phyloP scores from a whole-genome alignment of 176 grass and related monocot genomes.

The Puccinellia tenuiflora region DNA sequence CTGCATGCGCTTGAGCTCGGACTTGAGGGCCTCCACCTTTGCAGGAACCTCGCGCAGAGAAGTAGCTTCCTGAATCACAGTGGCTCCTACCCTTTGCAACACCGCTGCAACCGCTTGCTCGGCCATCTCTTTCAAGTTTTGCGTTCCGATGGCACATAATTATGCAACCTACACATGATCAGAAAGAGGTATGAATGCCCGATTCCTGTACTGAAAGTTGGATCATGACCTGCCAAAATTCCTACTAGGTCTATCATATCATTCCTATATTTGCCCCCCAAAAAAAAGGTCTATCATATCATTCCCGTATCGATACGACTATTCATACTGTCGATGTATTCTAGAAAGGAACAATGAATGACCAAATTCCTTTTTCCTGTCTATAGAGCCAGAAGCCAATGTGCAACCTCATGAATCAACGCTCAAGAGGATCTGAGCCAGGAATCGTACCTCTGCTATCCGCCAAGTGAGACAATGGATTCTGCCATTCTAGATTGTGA shows the following conservation, averaged over 20 bases:
- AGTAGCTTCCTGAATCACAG: neutral
- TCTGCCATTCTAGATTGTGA: neutral
- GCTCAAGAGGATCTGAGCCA: neutral
- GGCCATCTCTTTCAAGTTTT: neutral
- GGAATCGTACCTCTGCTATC: neutral
- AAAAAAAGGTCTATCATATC: neutral
- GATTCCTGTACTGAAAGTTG: neutral
- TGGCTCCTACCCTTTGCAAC: neutral
- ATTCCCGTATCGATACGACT: neutral
- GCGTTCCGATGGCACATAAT: neutral
- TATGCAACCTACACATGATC: neutral
- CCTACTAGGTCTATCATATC: no score
- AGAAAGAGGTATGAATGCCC: neutral
- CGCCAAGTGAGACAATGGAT: neutral
- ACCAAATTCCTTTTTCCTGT: neutral
- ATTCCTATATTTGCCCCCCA: no score
- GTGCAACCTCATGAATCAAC: neutral
- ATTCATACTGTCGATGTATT: neutral
- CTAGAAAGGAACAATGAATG: neutral
- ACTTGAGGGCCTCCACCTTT: constrained; percentile 2
- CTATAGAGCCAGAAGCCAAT: neutral
- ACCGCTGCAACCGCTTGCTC: neutral
- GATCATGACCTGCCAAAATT: neutral
- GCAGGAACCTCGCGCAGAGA: neutral
- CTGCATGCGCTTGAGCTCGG: constrained; percentile 8